These are phyloP conservation scores for Sporothrix variecibatus DNA, from an alignment of 2,329 filamentous ascomycete genomes.

Conservation along the genomic window DNA sequence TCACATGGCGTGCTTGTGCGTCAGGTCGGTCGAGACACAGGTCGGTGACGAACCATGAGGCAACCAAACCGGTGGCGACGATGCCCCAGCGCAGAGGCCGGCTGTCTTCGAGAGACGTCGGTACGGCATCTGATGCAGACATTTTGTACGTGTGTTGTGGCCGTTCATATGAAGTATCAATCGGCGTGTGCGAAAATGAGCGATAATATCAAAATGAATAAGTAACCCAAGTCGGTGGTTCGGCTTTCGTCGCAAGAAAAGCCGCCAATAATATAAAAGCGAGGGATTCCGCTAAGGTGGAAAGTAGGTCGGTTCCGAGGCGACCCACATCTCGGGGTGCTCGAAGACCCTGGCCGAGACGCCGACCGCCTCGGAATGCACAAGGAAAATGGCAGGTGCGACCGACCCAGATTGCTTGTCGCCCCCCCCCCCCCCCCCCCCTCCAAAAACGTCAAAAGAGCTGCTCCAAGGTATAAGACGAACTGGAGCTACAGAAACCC, in stretches of 20 bases:
- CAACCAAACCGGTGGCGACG: constrained; percentile 47
- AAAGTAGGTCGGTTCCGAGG: background rate
- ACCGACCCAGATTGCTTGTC: background rate
- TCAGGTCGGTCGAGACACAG: constrained; percentile 39
- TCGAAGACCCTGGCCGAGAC: background rate
- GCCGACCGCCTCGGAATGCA: background rate
- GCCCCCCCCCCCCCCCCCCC: too few species aligned
- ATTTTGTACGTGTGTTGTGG: background rate
- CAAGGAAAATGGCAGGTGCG: background rate
- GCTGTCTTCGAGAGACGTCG: background rate
- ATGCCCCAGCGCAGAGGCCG: constrained; percentile 41
- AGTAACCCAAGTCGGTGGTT: background rate
- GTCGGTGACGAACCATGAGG: constrained; percentile 47
- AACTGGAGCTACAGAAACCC: background rate
- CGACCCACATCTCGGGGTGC: background rate
- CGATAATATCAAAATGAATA: background rate
- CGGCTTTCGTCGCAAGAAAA: background rate
- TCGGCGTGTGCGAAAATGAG: background rate
- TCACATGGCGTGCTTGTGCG: constrained; percentile 41
- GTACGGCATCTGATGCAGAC: background rate
- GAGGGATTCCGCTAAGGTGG: background rate
- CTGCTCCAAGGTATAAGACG: background rate
- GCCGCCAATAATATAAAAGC: background rate
- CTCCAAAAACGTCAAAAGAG: background rate
- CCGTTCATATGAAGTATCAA: background rate